Percentiles rank a stretch among this genome's conserved stretches.
phyloP scores from a whole-genome alignment of 208 protist species.

The Strigomonas oncopelti region DNA sequence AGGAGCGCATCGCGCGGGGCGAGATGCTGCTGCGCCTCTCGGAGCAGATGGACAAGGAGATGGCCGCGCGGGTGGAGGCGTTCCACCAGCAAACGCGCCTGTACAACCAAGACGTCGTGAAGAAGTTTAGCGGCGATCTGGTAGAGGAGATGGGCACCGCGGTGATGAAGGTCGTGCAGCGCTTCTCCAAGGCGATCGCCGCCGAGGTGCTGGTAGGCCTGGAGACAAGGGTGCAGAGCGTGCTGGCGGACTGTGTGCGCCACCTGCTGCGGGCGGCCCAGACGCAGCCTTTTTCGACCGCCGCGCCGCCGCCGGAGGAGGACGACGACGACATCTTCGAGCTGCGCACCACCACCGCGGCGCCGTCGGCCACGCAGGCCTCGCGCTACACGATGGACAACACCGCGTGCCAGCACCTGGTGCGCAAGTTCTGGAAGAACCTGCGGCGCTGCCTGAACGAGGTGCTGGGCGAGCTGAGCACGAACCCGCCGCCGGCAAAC shows the following conservation, averaged over 20 bases:
- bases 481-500: constrained; percentile 24
- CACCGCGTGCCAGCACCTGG: constrained; percentile 44
- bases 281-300: constrained; percentile 35
- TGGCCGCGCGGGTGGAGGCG: constrained; percentile 34
- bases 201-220: constrained; percentile 39
- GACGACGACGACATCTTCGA: constrained; percentile 7
- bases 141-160: constrained; percentile 47
- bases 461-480: constrained; percentile 29
- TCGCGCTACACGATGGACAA: constrained; percentile 37
- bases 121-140: constrained; percentile 36
- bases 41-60: constrained; percentile 49
- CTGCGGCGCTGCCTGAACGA: constrained; percentile 36
- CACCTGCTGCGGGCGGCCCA: constrained; percentile 56
- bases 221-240: constrained; percentile 41
- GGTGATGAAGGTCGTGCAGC: constrained; percentile 44
- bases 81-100: constrained; percentile 62
- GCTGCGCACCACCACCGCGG: not conserved
- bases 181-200: constrained; percentile 54
- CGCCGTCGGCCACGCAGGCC: constrained; percentile 4
- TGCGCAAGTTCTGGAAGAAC: constrained; percentile 57
- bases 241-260: constrained; percentile 49
- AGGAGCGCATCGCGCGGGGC: constrained; percentile 49
- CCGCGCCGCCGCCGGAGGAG: constrained; percentile 7
- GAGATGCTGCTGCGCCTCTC: constrained; percentile 62
- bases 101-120: constrained; percentile 54